Base-by-base conservation (phyloP, 2,329 filamentous ascomycete genomes). In the Alternaria tenuissima region DNA sequence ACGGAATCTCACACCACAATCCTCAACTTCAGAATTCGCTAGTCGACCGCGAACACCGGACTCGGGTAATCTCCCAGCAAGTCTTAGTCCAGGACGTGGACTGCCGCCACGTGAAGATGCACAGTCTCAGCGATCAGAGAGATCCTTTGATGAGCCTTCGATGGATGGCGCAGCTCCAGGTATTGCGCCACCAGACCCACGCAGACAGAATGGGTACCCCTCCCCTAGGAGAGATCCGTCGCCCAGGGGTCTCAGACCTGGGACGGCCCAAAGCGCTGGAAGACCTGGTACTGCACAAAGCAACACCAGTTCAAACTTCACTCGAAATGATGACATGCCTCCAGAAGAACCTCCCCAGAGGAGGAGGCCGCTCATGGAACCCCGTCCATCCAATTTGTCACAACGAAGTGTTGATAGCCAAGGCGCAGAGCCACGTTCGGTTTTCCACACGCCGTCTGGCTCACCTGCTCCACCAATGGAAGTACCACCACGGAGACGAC, bases 281-380 rank as follows among this genome's bases (percentile, higher is more conserved):
- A 64, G 76, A 32, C 77, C 77, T 4, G 72, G 70, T 16, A 78
- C 76, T 11, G 66, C 76, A 39, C 76, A 78, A 47, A 79, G 77
- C 54, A 78, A 71, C 53, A 68, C 66, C 20, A 77, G 73, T 52
- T 74, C 76, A 7, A 68, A 68, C 16, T 64, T 73, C 30, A 67
- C 66, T 26, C 70, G 72, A 8, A 69, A 59, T 28, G 77, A 78
- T 4, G 76, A 78, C 12, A 18, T 57, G 49, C 54, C 64, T 8
- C 58, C 65, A 52, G 74, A 76, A 32, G 73, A 75, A 38, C 74
- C 76, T 1, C 89, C 89, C 0, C 88, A 90, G 67, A 82, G 89
- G 62, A 88, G 85, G 73, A 81, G 89, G 49, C 89, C 89, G 2
- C 87, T 88, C 0, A 90, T 91, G 87, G 86, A 89, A 60, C 84